Evolutionary conservation across 2,329 filamentous ascomycete genomes (phyloP).

Genomic region (Sphaerostilbella broomeana): DNA sequence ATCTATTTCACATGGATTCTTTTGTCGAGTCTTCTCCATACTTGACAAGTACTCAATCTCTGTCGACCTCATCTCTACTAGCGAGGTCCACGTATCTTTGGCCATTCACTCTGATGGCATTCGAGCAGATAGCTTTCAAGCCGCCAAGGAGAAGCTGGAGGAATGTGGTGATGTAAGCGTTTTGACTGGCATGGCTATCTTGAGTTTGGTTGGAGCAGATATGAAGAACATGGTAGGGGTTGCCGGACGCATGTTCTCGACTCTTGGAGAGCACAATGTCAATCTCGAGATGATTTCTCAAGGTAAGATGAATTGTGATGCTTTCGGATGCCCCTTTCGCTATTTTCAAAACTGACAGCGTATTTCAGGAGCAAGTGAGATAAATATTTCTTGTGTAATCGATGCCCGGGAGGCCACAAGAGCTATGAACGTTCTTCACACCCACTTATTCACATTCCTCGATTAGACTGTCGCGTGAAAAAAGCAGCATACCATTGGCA

Average conservation of each 20-base stretch:
- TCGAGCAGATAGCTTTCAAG: conserved; percentile 55
- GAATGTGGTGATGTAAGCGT: conserved; percentile 87
- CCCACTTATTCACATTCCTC: conserved; percentile 91
- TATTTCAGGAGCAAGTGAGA: conserved; percentile 79
- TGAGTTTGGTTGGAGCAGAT: conserved; percentile 88
- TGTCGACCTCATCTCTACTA: conserved; percentile 93
- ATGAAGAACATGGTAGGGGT: conserved; percentile 98
- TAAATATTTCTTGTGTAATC: conserved; percentile 98
- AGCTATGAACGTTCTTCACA: conserved; percentile 93
- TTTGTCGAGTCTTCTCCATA: conserved; percentile 88
- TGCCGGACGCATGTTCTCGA: conserved; percentile 89
- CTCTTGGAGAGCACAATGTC: conserved; percentile 84
- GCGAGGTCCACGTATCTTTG: conserved; percentile 96
- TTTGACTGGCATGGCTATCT: conserved; percentile 85
- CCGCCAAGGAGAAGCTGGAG: conserved; percentile 64
- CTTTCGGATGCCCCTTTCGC: too few species aligned
- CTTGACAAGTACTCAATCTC: conserved; percentile 81
- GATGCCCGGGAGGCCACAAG: conserved; percentile 84
- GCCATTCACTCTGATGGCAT: conserved; percentile 78
- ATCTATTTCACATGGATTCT: conserved; percentile 91
- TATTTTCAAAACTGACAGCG: too few species aligned
- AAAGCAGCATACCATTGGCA: too few species aligned
- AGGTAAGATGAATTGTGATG: conserved; percentile 51
- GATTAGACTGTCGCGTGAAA: too few species aligned
- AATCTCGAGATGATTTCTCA: conserved; percentile 99